Evolutionary conservation across 2,329 filamentous ascomycete genomes (phyloP).

Genomic region (Purpureocillium lavendulum): DNA sequence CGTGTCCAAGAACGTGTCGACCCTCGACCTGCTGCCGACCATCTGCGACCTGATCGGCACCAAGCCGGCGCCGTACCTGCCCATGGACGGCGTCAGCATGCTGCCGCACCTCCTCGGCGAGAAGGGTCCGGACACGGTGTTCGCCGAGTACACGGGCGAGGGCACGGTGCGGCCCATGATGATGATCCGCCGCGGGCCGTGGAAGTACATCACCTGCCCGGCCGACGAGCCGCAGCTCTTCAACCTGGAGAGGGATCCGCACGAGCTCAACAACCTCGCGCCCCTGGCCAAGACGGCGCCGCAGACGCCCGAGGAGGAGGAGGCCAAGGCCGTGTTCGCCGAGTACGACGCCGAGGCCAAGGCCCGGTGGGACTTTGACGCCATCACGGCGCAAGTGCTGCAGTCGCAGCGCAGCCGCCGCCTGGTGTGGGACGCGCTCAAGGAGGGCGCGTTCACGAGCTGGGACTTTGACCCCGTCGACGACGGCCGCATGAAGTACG

Average conservation of each 20-base stretch:
- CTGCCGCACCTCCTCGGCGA: constrained; percentile 62
- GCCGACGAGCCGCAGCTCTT: constrained; percentile 79
- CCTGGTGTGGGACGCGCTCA: constrained; percentile 73
- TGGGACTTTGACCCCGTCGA: constrained; percentile 81
- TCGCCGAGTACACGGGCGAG: constrained; percentile 91
- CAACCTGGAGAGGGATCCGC: constrained; percentile 67
- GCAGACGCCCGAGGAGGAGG: constrained; percentile 34
- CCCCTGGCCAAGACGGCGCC: constrained; percentile 30
- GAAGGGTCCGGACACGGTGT: constrained; percentile 73
- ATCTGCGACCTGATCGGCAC: constrained; percentile 75
- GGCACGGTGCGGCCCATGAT: constrained; percentile 82
- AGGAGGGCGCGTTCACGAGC: constrained; percentile 63
- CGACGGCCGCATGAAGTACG: constrained; percentile 58
- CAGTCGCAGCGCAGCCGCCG: constrained; percentile 70
- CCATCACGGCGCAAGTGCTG: constrained; percentile 67
- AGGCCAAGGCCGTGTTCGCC: constrained; percentile 42
- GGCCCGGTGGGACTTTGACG: constrained; percentile 71
- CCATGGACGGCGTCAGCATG: constrained; percentile 78
- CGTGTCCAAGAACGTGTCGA: constrained; percentile 79
- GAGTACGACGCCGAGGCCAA: constrained; percentile 68
- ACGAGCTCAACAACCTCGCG: constrained; percentile 69
- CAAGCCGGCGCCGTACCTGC: constrained; percentile 60
- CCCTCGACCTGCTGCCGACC: constrained; percentile 82
- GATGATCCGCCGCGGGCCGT: constrained; percentile 85
- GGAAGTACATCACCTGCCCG: constrained; percentile 87